These are phyloP conservation scores for Phytophthora sojae DNA, from an alignment of 352 stramenopile species.

Conservation along the genomic window DNA sequence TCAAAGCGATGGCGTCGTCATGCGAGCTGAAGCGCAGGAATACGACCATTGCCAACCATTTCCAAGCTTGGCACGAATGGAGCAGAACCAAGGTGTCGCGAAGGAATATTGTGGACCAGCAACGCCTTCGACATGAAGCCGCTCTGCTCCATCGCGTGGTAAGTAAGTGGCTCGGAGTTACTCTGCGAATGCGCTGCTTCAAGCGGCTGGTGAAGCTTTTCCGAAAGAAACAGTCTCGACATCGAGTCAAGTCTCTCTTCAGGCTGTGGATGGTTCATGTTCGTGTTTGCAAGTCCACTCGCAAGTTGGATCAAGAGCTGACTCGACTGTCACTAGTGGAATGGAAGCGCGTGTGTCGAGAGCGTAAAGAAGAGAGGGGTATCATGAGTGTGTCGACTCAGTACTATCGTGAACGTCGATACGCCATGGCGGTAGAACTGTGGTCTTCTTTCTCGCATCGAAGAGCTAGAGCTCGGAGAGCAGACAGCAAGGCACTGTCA, in stretches of 20 bases:
- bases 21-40: slow-evolving; percentile 13
- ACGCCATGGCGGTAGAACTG: slow-evolving; percentile 17
- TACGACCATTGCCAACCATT: slow-evolving; percentile 14
- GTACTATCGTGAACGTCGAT: slow-evolving; percentile 30
- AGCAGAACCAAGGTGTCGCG: neutral
- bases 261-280: slow-evolving; percentile 23
- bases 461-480: slow-evolving; percentile 1
- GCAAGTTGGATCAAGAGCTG: slow-evolving; percentile 12
- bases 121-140: slow-evolving; percentile 3
- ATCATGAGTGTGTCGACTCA: slow-evolving; percentile 15
- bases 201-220: slow-evolving; percentile 53
- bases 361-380: slow-evolving; percentile 7
- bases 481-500: slow-evolving; percentile 31
- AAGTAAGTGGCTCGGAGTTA: slow-evolving; percentile 36
- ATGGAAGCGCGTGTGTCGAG: slow-evolving; percentile 24
- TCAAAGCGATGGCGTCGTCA: slow-evolving; percentile 8
- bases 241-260: slow-evolving; percentile 21
- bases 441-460: slow-evolving; percentile 19
- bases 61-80: slow-evolving; percentile 27
- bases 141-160: slow-evolving; percentile 19
- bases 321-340: slow-evolving; percentile 13
- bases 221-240: slow-evolving; percentile 42
- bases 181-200: slow-evolving; percentile 43
- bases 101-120: slow-evolving; percentile 9
- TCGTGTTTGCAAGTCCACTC: slow-evolving; percentile 12